Evolutionary conservation across 176 grass and related monocot species (phyloP).

Genomic region (Microstegium vimineum): DNA sequence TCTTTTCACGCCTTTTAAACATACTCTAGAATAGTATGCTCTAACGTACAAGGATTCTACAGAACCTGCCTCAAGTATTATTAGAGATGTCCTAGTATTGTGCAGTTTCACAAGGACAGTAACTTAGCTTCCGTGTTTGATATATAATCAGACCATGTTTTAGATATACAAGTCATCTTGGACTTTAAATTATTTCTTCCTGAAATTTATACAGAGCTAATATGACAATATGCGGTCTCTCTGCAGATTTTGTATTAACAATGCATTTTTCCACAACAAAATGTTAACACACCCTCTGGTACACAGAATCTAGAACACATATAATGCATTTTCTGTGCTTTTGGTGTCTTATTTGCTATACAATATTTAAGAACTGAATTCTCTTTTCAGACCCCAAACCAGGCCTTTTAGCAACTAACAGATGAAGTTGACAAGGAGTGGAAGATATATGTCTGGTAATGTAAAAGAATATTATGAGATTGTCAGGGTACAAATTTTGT

Average conservation of each 20-base stretch:
- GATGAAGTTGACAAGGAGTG: slow-evolving; percentile 49
- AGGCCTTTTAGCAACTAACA: slow-evolving; percentile 12
- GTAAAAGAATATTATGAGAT: slow-evolving; percentile 32
- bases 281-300: background rate
- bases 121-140: too few species aligned
- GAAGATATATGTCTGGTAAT: slow-evolving; percentile 32
- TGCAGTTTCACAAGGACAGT: too few species aligned
- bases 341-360: background rate
- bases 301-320: background rate
- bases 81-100: too few species aligned
- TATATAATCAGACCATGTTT: too few species aligned
- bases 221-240: too few species aligned
- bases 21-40: too few species aligned
- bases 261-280: background rate
- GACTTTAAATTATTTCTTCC: too few species aligned
- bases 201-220: too few species aligned
- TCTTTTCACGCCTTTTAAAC: too few species aligned
- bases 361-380: background rate
- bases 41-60: too few species aligned
- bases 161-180: too few species aligned
- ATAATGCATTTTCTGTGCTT: background rate
- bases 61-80: too few species aligned
- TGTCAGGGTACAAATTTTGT: slow-evolving; percentile 24
- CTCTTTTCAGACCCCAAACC: background rate
- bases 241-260: background rate